phyloP scores from a whole-genome alignment of 176 grass and related monocot species.

The Avena sativa region DNA sequence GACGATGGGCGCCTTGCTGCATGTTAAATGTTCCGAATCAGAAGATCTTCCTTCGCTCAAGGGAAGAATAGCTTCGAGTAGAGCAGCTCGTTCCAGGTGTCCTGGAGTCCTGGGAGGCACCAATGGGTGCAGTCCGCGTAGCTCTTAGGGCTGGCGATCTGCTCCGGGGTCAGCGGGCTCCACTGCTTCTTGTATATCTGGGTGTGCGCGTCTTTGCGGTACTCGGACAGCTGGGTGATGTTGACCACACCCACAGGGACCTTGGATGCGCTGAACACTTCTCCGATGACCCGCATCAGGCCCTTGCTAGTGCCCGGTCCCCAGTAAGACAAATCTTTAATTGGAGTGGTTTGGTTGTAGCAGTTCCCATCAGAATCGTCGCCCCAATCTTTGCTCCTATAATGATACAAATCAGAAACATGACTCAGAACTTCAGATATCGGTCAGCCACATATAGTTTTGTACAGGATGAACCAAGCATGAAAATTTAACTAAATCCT shows the following conservation, averaged over 20 bases:
- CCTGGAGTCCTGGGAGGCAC: slow-evolving; percentile 93
- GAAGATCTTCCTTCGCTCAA: slow-evolving; percentile 26
- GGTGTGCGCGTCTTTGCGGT: slow-evolving; percentile 90
- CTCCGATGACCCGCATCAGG: slow-evolving; percentile 72
- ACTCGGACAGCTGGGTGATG: slow-evolving; percentile 93
- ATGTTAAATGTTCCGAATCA: neutral
- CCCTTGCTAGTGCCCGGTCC: slow-evolving; percentile 74
- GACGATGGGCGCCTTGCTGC: neutral
- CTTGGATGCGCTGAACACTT: slow-evolving; percentile 56
- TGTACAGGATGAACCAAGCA: neutral
- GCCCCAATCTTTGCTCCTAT: slow-evolving; percentile 95
- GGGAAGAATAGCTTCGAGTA: slow-evolving; percentile 82
- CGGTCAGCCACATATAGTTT: neutral
- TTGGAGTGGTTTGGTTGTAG: slow-evolving; percentile 86
- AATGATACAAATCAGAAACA: neutral
- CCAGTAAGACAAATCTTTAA: slow-evolving; percentile 70
- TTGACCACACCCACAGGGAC: slow-evolving; percentile 72
- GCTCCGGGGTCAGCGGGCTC: slow-evolving; percentile 68
- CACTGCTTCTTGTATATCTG: slow-evolving; percentile 98
- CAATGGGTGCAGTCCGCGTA: slow-evolving; percentile 91
- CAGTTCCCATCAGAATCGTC: slow-evolving; percentile 79
- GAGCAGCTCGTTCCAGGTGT: slow-evolving; percentile 96
- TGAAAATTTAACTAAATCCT: neutral
- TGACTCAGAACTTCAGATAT: neutral
- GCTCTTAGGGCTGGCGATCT: slow-evolving; percentile 77